phyloP scores from a whole-genome alignment of 805 yeast genomes.

The Yarrowia deformans region DNA sequence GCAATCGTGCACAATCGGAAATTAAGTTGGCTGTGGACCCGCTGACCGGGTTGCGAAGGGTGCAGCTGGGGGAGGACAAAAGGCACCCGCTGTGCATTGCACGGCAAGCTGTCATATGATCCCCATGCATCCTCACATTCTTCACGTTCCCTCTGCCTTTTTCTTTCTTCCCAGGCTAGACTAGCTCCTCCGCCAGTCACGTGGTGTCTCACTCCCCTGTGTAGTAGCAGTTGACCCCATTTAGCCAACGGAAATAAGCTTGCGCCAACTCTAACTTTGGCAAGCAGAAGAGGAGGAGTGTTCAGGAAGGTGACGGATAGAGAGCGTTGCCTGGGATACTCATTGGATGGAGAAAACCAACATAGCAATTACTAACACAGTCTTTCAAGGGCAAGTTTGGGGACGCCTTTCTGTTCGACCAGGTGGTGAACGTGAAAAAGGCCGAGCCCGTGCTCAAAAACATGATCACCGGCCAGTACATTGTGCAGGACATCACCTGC shows the following conservation, averaged over 20 bases:
- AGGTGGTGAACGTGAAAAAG: slow-evolving; percentile 57
- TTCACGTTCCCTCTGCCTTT: too few species aligned
- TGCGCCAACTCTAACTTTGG: slow-evolving; percentile 15
- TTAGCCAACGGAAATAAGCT: slow-evolving; percentile 16
- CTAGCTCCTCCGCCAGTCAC: slow-evolving; percentile 7
- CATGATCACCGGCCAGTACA: slow-evolving; percentile 68
- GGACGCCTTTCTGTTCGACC: slow-evolving; percentile 61
- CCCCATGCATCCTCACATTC: too few species aligned
- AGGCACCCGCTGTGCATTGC: too few species aligned
- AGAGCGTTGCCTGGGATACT: too few species aligned
- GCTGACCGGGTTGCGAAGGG: background rate
- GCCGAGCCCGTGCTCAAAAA: slow-evolving; percentile 53
- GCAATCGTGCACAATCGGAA: slow-evolving; percentile 38
- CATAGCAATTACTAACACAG: slow-evolving; percentile 41
- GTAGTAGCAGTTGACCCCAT: slow-evolving; percentile 11
- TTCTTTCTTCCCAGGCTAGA: too few species aligned
- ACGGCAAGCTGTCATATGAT: too few species aligned
- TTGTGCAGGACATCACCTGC: slow-evolving; percentile 64
- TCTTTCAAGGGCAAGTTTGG: slow-evolving; percentile 65
- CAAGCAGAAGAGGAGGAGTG: background rate
- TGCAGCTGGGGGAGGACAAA: background rate
- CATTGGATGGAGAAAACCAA: too few species aligned
- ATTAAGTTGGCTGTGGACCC: slow-evolving; percentile 5
- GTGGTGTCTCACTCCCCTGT: slow-evolving; percentile 21
- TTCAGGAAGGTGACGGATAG: too few species aligned